phyloP scores from a whole-genome alignment of 78 protist species.

The Dictyostelium brefeldianum region DNA sequence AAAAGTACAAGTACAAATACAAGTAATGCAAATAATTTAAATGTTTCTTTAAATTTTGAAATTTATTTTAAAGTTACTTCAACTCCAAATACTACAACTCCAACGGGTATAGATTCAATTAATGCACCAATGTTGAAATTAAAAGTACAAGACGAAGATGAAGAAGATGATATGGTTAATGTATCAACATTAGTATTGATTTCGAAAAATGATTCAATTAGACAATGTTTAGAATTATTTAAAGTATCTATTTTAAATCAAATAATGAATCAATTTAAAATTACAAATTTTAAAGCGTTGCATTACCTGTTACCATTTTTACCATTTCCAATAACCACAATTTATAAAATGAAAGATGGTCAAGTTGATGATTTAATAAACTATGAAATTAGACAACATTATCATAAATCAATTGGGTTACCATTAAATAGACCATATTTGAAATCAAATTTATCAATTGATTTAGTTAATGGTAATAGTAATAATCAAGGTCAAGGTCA shows the following conservation, averaged over 20 bases:
- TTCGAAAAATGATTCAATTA: background rate
- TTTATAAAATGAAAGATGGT: background rate
- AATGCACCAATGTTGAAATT: background rate
- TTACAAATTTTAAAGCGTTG: background rate
- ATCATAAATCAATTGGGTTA: conserved; percentile 20
- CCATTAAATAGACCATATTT: conserved; percentile 51
- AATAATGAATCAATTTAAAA: background rate
- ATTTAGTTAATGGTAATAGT: background rate
- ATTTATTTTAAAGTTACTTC: background rate
- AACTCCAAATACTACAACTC: background rate
- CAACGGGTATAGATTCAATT: background rate
- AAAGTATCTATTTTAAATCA: background rate
- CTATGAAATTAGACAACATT: conserved; percentile 24
- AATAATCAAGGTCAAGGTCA: background rate
- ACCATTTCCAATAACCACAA: conserved; percentile 42
- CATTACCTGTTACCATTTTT: conserved; percentile 37
- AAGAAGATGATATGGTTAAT: background rate
- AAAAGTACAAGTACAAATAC: background rate
- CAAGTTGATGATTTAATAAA: background rate
- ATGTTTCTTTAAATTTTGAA: background rate
- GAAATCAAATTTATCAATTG: background rate
- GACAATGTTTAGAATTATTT: background rate
- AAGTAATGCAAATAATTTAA: background rate
- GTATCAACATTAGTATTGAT: conserved; percentile 10
- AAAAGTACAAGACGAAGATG: no score